These are phyloP conservation scores for Gleditsia sinensis DNA, from an alignment of 306 rosid genomes.

Conservation along the genomic window DNA sequence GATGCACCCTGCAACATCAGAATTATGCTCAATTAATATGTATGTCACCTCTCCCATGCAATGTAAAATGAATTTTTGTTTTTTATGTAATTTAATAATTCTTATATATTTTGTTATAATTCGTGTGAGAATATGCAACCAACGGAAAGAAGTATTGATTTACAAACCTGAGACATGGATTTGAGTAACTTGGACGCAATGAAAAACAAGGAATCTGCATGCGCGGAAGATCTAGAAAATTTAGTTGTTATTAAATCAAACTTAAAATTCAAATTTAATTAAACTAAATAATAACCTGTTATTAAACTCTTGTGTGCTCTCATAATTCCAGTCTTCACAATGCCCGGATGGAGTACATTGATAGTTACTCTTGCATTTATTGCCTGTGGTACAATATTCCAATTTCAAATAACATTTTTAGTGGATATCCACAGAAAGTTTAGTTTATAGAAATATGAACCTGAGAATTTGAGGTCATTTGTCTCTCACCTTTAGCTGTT, in stretches of 20 bases:
- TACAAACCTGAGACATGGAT: constrained; percentile 73
- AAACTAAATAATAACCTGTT: constrained; percentile 50
- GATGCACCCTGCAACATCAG: constrained; percentile 85
- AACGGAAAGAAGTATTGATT: too few relatives aligned
- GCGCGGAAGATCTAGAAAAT: constrained; percentile 13
- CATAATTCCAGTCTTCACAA: constrained; percentile 82
- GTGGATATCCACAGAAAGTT: too few relatives aligned
- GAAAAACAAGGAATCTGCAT: constrained; percentile 86
- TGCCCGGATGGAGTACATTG: constrained; percentile 91
- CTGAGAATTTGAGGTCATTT: neutral
- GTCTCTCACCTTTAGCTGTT: constrained; percentile 72
- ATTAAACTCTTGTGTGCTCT: constrained; percentile 82
- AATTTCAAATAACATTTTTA: constrained; percentile 1
- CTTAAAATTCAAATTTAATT: neutral
- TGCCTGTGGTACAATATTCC: constrained; percentile 43
- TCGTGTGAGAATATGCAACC: too few relatives aligned
- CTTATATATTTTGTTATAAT: too few relatives aligned
- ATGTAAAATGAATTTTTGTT: too few relatives aligned
- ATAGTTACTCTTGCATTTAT: constrained; percentile 87
- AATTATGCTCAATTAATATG: too few relatives aligned
- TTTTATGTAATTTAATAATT: too few relatives aligned
- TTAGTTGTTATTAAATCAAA: neutral
- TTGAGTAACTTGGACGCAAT: constrained; percentile 85
- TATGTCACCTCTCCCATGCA: too few relatives aligned
- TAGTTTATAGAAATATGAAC: neutral